Conservation (phyloP, 2,329 filamentous ascomycete genomes). For the Monosporascus cannonballus region DNA sequence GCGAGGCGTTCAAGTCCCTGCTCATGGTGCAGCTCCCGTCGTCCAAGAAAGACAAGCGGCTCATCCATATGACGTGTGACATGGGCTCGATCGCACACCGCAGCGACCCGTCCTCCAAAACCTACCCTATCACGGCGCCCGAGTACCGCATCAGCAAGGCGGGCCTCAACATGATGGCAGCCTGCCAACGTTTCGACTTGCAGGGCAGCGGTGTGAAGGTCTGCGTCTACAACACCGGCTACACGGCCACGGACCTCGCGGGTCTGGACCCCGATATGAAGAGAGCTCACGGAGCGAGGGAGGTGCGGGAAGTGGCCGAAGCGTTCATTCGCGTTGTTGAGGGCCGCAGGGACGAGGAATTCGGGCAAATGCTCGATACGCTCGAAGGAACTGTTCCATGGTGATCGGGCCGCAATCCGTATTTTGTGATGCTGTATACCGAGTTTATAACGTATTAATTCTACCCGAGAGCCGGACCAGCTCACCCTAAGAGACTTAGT, state of each 20-base stretch:
- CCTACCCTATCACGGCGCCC: slow-evolving; percentile 5
- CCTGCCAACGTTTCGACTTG: slow-evolving; percentile 13
- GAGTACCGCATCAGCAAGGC: slow-evolving; percentile 14
- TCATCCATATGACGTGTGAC: slow-evolving; percentile 13
- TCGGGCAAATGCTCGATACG: slow-evolving; percentile 1
- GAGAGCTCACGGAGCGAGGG: background rate
- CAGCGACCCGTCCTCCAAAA: slow-evolving; percentile 1
- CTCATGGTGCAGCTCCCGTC: slow-evolving; percentile 7
- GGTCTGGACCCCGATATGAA: slow-evolving; percentile 3
- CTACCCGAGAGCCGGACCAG: no score
- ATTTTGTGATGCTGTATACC: no score
- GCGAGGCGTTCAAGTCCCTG: slow-evolving; percentile 10
- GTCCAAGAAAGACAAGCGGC: slow-evolving; percentile 9
- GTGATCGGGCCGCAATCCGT: background rate
- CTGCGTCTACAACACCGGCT: slow-evolving; percentile 12
- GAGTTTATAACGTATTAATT: no score
- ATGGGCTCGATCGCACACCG: slow-evolving; percentile 12
- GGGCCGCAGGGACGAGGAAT: slow-evolving; percentile 1
- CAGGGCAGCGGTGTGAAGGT: slow-evolving; percentile 11
- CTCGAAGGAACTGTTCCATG: slow-evolving; percentile 1
- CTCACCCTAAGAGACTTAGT: no score
- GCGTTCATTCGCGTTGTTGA: slow-evolving; percentile 1
- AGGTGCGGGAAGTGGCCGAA: background rate
- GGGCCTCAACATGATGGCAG: slow-evolving; percentile 14
- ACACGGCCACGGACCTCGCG: slow-evolving; percentile 10